Percentiles rank a stretch among this genome's conserved stretches.
phyloP scores from a whole-genome alignment of 208 protist species.

The Strigomonas oncopelti region DNA sequence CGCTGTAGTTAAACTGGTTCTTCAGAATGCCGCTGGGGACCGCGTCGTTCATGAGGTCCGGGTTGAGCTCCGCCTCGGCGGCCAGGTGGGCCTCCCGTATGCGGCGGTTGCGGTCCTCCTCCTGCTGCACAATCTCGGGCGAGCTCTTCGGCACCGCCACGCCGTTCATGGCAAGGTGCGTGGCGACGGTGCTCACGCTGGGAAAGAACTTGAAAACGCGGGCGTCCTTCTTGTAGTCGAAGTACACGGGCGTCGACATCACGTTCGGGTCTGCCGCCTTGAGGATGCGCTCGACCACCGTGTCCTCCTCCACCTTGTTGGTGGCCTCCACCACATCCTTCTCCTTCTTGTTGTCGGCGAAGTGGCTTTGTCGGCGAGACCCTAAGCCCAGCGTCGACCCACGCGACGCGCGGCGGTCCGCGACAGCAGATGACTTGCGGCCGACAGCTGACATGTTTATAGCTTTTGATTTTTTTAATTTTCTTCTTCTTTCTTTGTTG shows the following conservation, averaged over 20 bases:
- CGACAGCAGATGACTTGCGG: background rate
- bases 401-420: conserved; percentile 13
- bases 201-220: conserved; percentile 86
- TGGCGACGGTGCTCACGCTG: conserved; percentile 78
- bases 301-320: conserved; percentile 54
- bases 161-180: conserved; percentile 86
- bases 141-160: conserved; percentile 76
- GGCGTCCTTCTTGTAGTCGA: conserved; percentile 92
- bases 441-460: background rate
- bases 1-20: conserved; percentile 98
- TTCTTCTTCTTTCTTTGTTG: no score
- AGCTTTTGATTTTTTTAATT: background rate
- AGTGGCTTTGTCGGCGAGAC: conserved; percentile 28
- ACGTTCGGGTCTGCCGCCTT: conserved; percentile 91
- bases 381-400: background rate
- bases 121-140: conserved; percentile 86
- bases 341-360: conserved; percentile 9
- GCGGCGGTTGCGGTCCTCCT: conserved; percentile 75
- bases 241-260: conserved; percentile 90
- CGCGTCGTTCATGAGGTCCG: conserved; percentile 75
- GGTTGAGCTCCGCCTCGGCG: conserved; percentile 81
- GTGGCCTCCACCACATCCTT: conserved; percentile 13
- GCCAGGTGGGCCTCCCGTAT: conserved; percentile 66
- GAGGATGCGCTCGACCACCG: conserved; percentile 90
- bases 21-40: conserved; percentile 89